These are phyloP conservation scores for Sporothrix mexicana DNA, from an alignment of 2,329 filamentous ascomycete species.

Conservation along the genomic window DNA sequence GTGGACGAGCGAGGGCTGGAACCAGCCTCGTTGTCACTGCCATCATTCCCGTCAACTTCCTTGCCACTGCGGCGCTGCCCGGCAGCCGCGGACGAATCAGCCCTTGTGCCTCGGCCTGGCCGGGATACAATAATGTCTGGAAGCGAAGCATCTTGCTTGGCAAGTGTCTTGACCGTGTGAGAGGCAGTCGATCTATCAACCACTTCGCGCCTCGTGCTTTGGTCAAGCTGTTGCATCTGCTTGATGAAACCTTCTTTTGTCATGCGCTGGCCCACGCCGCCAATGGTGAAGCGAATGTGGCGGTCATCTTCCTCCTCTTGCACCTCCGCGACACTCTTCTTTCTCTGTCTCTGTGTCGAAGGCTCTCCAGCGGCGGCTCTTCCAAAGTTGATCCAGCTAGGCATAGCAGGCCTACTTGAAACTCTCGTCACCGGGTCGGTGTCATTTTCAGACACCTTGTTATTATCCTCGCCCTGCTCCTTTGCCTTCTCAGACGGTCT, in stretches of 20 bases:
- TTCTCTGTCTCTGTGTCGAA: conserved; percentile 42
- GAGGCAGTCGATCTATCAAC: conserved; percentile 59
- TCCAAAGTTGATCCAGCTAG: conserved; percentile 59
- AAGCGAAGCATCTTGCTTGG: conserved; percentile 48
- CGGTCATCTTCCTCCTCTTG: conserved; percentile 69
- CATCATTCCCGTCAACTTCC: not conserved
- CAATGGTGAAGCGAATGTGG: conserved; percentile 77
- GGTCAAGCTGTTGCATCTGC: conserved; percentile 74
- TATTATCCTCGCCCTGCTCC: conserved; percentile 41
- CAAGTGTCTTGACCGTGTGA: conserved; percentile 56
- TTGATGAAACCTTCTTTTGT: conserved; percentile 80
- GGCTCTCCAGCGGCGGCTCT: conserved; percentile 43
- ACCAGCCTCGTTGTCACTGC: not conserved
- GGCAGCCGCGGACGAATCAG: not conserved
- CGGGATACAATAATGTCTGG: conserved; percentile 28
- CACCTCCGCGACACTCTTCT: conserved; percentile 51
- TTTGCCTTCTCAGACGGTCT: conserved; percentile 49
- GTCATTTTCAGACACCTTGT: conserved; percentile 42
- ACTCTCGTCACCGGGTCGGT: conserved; percentile 40
- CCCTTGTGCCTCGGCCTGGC: conserved; percentile 19
- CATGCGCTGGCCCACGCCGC: conserved; percentile 73
- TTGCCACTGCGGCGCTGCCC: conserved; percentile 13
- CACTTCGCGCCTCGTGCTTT: conserved; percentile 63
- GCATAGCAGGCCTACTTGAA: conserved; percentile 49
- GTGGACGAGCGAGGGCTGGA: conserved; percentile 29